A percentile compares a stretch with the other conserved stretches of the same genome.
phyloP scores from a whole-genome alignment of 179 eudicot genomes.

The Camellia oleifera region DNA sequence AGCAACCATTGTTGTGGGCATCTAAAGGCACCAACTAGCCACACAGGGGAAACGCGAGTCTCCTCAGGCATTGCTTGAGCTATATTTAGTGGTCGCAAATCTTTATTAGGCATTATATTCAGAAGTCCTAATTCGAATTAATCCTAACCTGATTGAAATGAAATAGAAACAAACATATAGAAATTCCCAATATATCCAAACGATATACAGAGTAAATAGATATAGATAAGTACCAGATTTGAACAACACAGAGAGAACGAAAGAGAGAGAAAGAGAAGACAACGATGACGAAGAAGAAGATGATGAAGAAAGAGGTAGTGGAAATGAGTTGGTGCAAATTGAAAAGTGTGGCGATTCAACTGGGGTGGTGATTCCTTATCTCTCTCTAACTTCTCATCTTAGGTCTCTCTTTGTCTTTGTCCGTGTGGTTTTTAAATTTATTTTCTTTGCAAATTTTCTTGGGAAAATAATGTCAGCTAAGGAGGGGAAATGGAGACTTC shows the following conservation, averaged over 20 bases:
- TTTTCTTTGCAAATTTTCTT: background rate
- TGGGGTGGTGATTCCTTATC: background rate
- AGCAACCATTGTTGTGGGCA: slow-evolving; percentile 33
- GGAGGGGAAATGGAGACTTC: background rate
- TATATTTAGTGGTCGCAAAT: slow-evolving; percentile 58
- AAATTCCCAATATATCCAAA: background rate
- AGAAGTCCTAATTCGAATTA: background rate
- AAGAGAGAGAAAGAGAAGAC: background rate
- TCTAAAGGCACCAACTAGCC: slow-evolving; percentile 42
- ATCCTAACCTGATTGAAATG: background rate
- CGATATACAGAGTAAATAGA: background rate
- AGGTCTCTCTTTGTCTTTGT: background rate
- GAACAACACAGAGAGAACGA: no score
- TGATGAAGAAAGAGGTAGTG: background rate
- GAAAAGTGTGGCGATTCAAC: background rate
- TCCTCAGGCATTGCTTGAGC: slow-evolving; percentile 52
- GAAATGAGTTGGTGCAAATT: background rate
- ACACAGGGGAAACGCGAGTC: slow-evolving; percentile 46
- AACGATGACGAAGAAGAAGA: background rate
- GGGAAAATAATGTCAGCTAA: background rate
- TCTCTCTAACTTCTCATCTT: background rate
- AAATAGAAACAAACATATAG: background rate
- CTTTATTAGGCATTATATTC: slow-evolving; percentile 45
- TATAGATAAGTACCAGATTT: background rate
- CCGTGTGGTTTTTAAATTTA: background rate